Evolutionary conservation across 2,329 filamentous ascomycete genomes (phyloP).

Genomic region (Penicillium expansum): DNA sequence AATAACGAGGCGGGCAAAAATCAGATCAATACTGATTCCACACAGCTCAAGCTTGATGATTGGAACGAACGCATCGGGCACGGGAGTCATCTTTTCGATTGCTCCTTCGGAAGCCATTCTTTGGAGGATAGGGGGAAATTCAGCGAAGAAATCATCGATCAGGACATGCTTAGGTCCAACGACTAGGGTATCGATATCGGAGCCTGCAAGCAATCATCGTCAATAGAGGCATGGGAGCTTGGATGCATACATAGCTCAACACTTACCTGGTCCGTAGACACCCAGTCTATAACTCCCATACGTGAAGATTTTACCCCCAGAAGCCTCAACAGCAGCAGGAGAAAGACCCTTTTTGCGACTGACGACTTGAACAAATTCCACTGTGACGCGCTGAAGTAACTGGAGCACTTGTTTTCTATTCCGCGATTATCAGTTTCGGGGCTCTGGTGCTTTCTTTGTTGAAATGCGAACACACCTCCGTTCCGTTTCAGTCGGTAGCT

Average conservation of each 20-base stretch:
- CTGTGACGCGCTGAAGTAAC: slow-evolving; percentile 73
- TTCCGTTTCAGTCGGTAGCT: slow-evolving; percentile 75
- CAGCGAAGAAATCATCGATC: slow-evolving; percentile 85
- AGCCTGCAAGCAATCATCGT: slow-evolving; percentile 54
- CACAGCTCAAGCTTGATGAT: slow-evolving; percentile 95
- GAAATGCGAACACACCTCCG: slow-evolving; percentile 60
- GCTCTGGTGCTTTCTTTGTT: background rate
- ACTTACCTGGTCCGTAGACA: slow-evolving; percentile 75
- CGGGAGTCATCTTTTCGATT: slow-evolving; percentile 79
- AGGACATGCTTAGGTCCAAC: slow-evolving; percentile 86
- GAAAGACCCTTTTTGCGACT: slow-evolving; percentile 71
- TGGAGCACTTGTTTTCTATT: slow-evolving; percentile 67
- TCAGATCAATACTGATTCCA: slow-evolving; percentile 91
- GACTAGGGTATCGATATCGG: slow-evolving; percentile 95
- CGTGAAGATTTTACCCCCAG: slow-evolving; percentile 89
- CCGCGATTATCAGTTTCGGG: slow-evolving; percentile 4
- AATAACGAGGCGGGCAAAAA: slow-evolving; percentile 74
- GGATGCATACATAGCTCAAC: background rate
- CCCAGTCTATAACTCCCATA: slow-evolving; percentile 95
- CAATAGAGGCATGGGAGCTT: background rate
- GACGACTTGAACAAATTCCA: slow-evolving; percentile 83
- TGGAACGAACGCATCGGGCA: slow-evolving; percentile 88
- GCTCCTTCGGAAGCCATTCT: slow-evolving; percentile 73
- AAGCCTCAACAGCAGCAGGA: slow-evolving; percentile 73
- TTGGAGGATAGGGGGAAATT: slow-evolving; percentile 77